Evolutionary conservation across 257 asterid genomes (phyloP).

Genomic region (Scutellaria minor): DNA sequence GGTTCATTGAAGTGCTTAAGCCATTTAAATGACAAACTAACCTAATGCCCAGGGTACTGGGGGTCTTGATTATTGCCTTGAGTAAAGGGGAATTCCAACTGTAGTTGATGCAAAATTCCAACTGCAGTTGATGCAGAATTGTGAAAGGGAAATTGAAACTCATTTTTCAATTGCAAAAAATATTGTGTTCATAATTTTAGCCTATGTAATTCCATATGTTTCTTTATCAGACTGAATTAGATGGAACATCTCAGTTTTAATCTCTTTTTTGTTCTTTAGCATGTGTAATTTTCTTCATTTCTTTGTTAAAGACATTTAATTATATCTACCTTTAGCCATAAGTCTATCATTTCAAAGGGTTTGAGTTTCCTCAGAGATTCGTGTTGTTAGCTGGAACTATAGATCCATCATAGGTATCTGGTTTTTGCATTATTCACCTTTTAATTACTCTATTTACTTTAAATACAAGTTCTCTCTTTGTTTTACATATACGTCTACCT

Average conservation of each 20-base stretch:
- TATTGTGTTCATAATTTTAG: conserved; percentile 14
- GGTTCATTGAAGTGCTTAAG: background rate
- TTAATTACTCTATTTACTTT: background rate
- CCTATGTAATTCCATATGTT: background rate
- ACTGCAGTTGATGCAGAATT: background rate
- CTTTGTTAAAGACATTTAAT: background rate
- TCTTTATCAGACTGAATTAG: conserved; percentile 1
- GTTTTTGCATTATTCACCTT: background rate
- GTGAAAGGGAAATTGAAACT: background rate
- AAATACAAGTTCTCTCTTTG: background rate
- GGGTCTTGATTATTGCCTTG: background rate
- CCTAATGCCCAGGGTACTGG: background rate
- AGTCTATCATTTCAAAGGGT: background rate
- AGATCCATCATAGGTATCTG: background rate
- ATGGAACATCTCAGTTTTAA: background rate
- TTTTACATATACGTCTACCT: background rate
- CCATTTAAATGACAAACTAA: background rate
- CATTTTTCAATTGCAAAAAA: background rate
- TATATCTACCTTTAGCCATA: background rate
- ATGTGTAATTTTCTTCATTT: background rate
- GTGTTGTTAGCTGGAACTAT: background rate
- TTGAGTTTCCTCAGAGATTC: background rate
- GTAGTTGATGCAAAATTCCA: background rate
- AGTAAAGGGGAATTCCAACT: background rate
- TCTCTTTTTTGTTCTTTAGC: conserved; percentile 6